phyloP scores from a whole-genome alignment of 2,329 filamentous ascomycete species.

The Lithohypha guttulata region DNA sequence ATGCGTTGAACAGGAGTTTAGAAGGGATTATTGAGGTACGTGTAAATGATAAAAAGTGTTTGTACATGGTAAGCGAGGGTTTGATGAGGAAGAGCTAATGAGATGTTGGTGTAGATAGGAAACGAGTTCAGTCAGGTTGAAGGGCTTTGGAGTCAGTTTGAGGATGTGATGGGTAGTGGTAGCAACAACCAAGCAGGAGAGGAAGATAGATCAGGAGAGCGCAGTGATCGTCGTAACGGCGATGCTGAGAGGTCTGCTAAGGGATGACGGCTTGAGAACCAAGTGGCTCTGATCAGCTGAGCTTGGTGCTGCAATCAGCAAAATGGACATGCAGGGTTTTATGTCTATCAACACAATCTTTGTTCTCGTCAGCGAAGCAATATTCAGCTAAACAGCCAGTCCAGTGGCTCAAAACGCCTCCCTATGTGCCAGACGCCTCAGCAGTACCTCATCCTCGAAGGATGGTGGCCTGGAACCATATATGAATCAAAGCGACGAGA shows the following conservation, averaged over 20 bases:
- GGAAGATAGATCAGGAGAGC: constrained; percentile 18
- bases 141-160: constrained; percentile 92
- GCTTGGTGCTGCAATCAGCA: no score
- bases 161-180: constrained; percentile 90
- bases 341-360: constrained; percentile 5
- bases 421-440: neutral
- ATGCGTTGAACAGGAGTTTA: constrained; percentile 82
- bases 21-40: constrained; percentile 81
- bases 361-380: neutral
- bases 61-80: neutral
- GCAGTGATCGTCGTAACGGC: constrained; percentile 4
- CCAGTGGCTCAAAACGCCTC: constrained; percentile 1
- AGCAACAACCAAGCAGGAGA: constrained; percentile 41
- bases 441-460: neutral
- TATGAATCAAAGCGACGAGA: constrained; percentile 5
- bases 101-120: constrained; percentile 52
- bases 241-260: no score
- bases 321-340: constrained; percentile 9
- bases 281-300: no score
- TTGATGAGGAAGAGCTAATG: constrained; percentile 1
- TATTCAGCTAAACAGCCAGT: constrained; percentile 8
- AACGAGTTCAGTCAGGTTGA: constrained; percentile 98
- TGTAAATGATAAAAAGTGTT: constrained; percentile 12
- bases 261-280: no score
- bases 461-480: constrained; percentile 3